Percentiles rank a stretch among this genome's conserved stretches.
Evolutionary conservation across 352 stramenopile genomes (phyloP).

Genomic region (Phytophthora lateralis): DNA sequence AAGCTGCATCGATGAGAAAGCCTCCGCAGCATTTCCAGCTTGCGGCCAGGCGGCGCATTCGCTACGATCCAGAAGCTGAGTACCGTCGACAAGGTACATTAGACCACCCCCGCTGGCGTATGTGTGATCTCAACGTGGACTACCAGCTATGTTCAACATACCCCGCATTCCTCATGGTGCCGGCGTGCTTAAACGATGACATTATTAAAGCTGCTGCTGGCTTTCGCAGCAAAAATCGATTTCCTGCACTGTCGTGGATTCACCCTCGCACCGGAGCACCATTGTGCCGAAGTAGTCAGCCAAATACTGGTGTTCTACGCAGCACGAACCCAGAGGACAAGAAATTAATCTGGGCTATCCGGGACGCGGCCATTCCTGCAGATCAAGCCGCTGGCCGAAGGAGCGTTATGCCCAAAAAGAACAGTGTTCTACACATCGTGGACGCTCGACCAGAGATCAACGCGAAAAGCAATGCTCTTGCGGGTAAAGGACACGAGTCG

Average conservation of each 20-base stretch:
- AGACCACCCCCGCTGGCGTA: constrained; percentile 69
- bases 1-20: constrained; percentile 35
- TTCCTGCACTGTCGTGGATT: constrained; percentile 91
- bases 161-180: constrained; percentile 75
- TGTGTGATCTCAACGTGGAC: constrained; percentile 63
- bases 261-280: constrained; percentile 88
- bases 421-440: constrained; percentile 84
- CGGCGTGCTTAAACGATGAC: constrained; percentile 62
- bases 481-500: constrained; percentile 91
- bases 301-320: constrained; percentile 94
- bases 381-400: constrained; percentile 38
- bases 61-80: constrained; percentile 68
- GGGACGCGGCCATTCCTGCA: constrained; percentile 72
- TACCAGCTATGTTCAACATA: constrained; percentile 82
- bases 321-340: constrained; percentile 93
- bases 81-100: constrained; percentile 68
- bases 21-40: constrained; percentile 41
- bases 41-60: constrained; percentile 63
- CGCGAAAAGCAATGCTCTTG: constrained; percentile 88
- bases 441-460: constrained; percentile 92
- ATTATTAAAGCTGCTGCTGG: constrained; percentile 65
- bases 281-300: constrained; percentile 94
- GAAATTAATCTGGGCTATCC: constrained; percentile 86
- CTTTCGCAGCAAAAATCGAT: constrained; percentile 81
- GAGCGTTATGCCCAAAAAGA: constrained; percentile 64